phyloP scores from a whole-genome alignment of 1,284 basidiomycete genomes.

The Ceratobasidium sp. region DNA sequence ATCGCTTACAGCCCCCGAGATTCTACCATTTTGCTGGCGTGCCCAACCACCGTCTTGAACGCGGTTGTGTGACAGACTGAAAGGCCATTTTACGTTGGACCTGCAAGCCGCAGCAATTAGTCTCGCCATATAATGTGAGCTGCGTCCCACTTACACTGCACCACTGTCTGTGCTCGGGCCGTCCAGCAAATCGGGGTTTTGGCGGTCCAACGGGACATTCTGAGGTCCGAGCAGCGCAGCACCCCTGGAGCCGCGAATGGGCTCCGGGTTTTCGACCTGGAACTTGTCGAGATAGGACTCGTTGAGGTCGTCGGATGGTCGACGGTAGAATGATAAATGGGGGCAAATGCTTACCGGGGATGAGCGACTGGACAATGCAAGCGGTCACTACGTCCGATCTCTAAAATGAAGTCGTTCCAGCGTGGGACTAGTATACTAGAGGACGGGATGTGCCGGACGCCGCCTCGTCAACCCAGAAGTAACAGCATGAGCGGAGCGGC shows the following conservation, averaged over 20 bases:
- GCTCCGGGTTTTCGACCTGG: conserved; percentile 14
- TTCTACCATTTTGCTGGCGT: conserved; percentile 72
- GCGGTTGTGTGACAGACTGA: conserved; percentile 75
- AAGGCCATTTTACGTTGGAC: conserved; percentile 77
- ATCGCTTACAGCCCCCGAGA: not conserved
- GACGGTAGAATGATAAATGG: not conserved
- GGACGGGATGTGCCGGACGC: not conserved
- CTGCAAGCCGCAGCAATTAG: conserved; percentile 53
- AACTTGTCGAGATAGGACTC: conserved; percentile 37
- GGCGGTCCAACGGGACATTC: conserved; percentile 64
- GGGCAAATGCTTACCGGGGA: not conserved
- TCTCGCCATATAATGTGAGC: not conserved
- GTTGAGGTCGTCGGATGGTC: conserved; percentile 44
- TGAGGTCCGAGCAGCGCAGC: conserved; percentile 60
- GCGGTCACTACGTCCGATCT: not conserved
- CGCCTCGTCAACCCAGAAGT: not conserved
- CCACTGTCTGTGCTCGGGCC: conserved; percentile 63
- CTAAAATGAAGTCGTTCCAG: not conserved
- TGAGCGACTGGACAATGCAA: not conserved
- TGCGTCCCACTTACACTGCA: conserved; percentile 62
- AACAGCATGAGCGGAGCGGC: not conserved
- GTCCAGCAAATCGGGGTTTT: conserved; percentile 65
- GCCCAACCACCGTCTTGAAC: conserved; percentile 80
- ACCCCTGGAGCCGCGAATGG: conserved; percentile 3
- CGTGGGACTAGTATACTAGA: not conserved